A percentile compares a stretch with the other conserved stretches of the same genome.
Evolutionary conservation across 257 asterid genomes (phyloP).

Genomic region (Dorcoceras hygrometricum): DNA sequence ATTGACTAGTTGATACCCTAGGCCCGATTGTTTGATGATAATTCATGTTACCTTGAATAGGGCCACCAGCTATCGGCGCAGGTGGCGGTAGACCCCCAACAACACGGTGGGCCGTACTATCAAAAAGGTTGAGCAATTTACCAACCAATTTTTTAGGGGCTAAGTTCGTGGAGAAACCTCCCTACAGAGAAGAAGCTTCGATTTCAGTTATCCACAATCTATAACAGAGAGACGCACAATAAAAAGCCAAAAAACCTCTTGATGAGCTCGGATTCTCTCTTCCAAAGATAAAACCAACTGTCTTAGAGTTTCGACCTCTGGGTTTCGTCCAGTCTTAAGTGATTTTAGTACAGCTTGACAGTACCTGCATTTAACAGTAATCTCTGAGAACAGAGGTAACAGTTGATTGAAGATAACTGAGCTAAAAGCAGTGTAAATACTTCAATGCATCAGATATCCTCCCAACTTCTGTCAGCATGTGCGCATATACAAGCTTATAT

Average conservation of each 20-base stretch:
- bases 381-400: conserved; percentile 21
- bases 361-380: conserved; percentile 53
- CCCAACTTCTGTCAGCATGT: conserved; percentile 97
- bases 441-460: conserved; percentile 82
- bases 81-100: conserved; percentile 79
- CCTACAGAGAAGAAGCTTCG: conserved; percentile 50
- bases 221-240: conserved; percentile 5
- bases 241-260: conserved; percentile 51
- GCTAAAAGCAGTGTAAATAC: conserved; percentile 39
- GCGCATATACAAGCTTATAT: conserved; percentile 85
- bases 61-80: conserved; percentile 43
- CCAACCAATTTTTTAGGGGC: conserved; percentile 75
- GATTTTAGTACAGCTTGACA: conserved; percentile 83
- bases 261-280: conserved; percentile 90
- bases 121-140: conserved; percentile 77
- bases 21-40: conserved; percentile 51
- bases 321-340: conserved; percentile 77
- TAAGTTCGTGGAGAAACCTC: conserved; percentile 88
- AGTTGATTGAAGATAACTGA: conserved; percentile 15
- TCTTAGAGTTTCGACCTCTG: conserved; percentile 75
- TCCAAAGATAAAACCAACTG: conserved; percentile 70
- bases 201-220: conserved; percentile 18
- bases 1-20: conserved; percentile 81
- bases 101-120: conserved; percentile 77
- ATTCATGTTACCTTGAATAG: conserved; percentile 43